phyloP scores from a whole-genome alignment of 495 filamentous ascomycete genomes.

The Thozetella sp. region DNA sequence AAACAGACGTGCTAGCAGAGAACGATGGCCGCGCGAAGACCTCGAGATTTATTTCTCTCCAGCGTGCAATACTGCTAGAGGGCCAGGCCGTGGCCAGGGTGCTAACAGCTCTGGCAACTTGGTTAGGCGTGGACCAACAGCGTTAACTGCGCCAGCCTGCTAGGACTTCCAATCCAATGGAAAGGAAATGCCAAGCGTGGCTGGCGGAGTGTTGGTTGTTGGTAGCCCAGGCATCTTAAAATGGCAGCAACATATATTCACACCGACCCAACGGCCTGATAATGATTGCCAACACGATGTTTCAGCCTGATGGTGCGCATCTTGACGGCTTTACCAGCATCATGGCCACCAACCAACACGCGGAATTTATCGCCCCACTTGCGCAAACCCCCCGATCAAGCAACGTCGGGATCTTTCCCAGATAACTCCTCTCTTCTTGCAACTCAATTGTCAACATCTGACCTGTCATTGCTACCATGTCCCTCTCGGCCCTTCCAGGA shows the following conservation, averaged over 20 bases:
- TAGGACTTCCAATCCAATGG: neutral
- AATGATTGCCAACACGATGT: neutral
- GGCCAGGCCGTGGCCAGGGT: too few relatives aligned
- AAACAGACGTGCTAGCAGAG: too few relatives aligned
- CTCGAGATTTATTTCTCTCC: too few relatives aligned
- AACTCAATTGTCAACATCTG: neutral
- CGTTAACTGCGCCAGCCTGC: too few relatives aligned
- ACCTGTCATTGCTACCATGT: neutral
- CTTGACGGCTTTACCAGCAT: too few relatives aligned
- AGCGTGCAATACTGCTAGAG: too few relatives aligned
- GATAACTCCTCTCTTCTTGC: neutral
- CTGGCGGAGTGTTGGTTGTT: neutral
- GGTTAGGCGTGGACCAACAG: too few relatives aligned
- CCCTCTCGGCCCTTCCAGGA: neutral
- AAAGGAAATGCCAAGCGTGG: neutral
- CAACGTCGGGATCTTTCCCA: neutral
- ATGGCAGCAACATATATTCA: too few relatives aligned
- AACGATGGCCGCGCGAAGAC: too few relatives aligned
- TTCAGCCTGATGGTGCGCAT: neutral
- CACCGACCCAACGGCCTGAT: neutral
- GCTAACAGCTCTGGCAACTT: too few relatives aligned
- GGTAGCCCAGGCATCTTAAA: too few relatives aligned
- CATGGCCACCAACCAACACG: neutral
- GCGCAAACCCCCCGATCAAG: neutral
- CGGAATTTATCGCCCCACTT: neutral